Evolutionary conservation across 2,329 filamentous ascomycete genomes (phyloP).

Genomic region (Neonectria magnoliae): DNA sequence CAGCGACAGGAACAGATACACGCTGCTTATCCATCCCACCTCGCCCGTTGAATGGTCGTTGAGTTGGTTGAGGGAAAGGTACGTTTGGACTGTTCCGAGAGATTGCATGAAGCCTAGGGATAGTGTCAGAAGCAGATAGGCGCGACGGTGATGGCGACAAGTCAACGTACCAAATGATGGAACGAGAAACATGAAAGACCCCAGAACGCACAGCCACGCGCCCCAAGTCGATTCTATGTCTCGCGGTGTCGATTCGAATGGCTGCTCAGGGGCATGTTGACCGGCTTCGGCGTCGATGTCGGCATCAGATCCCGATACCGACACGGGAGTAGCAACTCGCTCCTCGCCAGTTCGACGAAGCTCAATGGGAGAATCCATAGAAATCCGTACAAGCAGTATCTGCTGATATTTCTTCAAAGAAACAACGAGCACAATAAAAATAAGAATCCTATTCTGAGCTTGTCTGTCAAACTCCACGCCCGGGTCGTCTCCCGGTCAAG

Average conservation of each 20-base stretch:
- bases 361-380: slow-evolving; percentile 4
- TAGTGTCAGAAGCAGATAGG: neutral
- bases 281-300: slow-evolving; percentile 19
- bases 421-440: neutral
- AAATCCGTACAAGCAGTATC: neutral
- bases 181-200: slow-evolving; percentile 35
- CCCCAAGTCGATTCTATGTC: slow-evolving; percentile 32
- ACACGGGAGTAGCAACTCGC: slow-evolving; percentile 1
- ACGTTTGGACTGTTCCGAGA: slow-evolving; percentile 60
- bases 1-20: slow-evolving; percentile 56
- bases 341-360: neutral
- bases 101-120: slow-evolving; percentile 56
- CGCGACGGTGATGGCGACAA: neutral
- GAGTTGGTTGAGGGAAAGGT: slow-evolving; percentile 57
- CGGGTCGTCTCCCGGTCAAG: neutral
- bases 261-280: slow-evolving; percentile 27
- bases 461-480: neutral
- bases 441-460: neutral
- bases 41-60: slow-evolving; percentile 52
- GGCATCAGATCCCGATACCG: slow-evolving; percentile 30
- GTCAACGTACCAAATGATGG: slow-evolving; percentile 37
- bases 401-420: neutral
- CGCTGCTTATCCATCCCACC: slow-evolving; percentile 60
- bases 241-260: slow-evolving; percentile 15
- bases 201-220: slow-evolving; percentile 40